Evolutionary conservation across 2,329 filamentous ascomycete genomes (phyloP), one percentile per base, ranked within the genome.

Genomic region (Geosmithia flava): DNA sequence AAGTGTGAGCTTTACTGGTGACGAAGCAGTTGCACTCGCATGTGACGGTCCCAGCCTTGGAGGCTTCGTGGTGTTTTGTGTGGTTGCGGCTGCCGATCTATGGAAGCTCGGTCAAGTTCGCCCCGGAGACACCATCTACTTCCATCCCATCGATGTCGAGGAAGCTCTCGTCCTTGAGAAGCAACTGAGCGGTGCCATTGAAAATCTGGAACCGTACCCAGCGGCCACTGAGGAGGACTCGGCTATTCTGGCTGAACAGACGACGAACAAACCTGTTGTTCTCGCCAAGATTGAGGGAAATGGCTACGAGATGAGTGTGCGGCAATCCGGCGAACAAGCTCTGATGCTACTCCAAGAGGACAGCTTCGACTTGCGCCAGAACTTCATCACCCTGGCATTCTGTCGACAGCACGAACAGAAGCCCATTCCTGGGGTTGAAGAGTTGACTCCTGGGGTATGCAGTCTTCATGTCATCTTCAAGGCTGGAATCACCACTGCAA

Each of bases 41-140:
- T 59, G 58, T 7, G 68, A 71, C 50, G 66, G 65, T 0, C 68
- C 68, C 0, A 66, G 64, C 33, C 59, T 70, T 0, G 67, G 67
- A 16, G 67, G 67, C 0, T 68, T 70, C 20, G 57, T 69, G 2
- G 63, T 65, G 1, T 63, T 65, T 23, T 65, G 60, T 19, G 61
- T 64, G 0, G 59, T 70, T 4, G 59, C 60, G 5, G 59, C 60
- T 13, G 62, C 62, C 1, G 66, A 69, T 30, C 54, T 69, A 54
- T 70, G 65, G 65, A 68, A 68, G 53, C 51, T 70, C 20, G 68
- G 67, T 10, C 67, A 68, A 49, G 55, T 66, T 15, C 58, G 59
- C 7, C 63, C 65, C 2, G 67, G 68, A 1, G 67, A 69, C 49
- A 57, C 53, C 15, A 58, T 68, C n/a, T 55, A 53, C 0, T 60